Evolutionary conservation across 2,329 filamentous ascomycete genomes (phyloP), one percentile per base, ranked within the genome.

Genomic region (Fusarium phyllophilum): DNA sequence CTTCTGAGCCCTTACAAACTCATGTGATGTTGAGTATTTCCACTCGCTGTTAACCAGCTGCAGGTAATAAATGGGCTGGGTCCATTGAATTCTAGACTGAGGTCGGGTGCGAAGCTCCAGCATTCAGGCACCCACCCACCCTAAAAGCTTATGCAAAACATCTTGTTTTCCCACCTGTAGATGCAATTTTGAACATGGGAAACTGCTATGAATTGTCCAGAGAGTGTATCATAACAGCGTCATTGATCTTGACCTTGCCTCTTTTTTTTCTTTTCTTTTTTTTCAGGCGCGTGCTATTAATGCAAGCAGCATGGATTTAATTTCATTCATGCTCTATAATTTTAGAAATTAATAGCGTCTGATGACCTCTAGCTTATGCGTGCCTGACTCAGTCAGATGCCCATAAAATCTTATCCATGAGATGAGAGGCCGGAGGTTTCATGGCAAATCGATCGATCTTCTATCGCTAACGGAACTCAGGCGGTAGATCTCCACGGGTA

Each of bases 401-500:
- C 38, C 38, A 62, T 51, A 41, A 26, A 56, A 31, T 61, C 24
- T 34, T 13, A 44, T 24, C 49, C 34, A 39, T 48, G 29, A 55
- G 31, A 38, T 38, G 26, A 51, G n/a, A 33, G 38, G 31, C 24
- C 36, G 31, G 63, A 68, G 41, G 44, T 60, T 70, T 59, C 45
- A 54, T 41, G 41, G 24, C 24, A n/a, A 55, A 54, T 66, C 59
- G 67, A 70, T 70, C 66, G 67, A 70, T 70, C 66, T 55, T 38
- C 46, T 22, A 31, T 70, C 31, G 15, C 39, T 44, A 15, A 34
- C 13, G n/a, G 48, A 34, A 52, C 18, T 36, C n/a, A 36, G 41
- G 45, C 44, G 52, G 51, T 44, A 70, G 66, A 70, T 70, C 66
- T 49, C 42, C 34, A 31, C 62, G 39, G 66, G 29, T 65, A 48